These are phyloP conservation scores for Raffaelea arxii DNA, from an alignment of 2,329 filamentous ascomycete species.

Conservation along the genomic window DNA sequence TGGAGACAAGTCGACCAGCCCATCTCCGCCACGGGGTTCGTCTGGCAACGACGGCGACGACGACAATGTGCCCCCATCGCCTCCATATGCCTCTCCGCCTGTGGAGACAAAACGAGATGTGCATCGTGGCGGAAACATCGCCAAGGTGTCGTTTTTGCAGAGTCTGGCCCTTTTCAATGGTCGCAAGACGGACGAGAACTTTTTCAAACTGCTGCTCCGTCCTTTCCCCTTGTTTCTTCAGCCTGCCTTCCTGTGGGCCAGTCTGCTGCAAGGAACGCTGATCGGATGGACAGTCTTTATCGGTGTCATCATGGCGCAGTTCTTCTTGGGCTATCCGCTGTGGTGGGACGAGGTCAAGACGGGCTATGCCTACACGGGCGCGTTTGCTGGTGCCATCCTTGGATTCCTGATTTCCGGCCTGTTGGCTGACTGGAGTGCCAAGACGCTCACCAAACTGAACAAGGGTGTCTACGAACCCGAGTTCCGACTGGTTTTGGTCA, in stretches of 20 bases:
- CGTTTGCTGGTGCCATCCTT: conserved; percentile 72
- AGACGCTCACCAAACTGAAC: conserved; percentile 62
- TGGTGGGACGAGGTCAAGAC: conserved; percentile 74
- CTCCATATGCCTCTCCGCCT: background rate
- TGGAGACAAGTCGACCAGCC: background rate
- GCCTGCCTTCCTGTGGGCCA: conserved; percentile 73
- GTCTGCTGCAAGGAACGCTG: conserved; percentile 74
- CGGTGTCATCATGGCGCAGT: conserved; percentile 69
- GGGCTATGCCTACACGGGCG: conserved; percentile 79
- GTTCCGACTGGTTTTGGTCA: conserved; percentile 73
- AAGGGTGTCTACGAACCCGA: conserved; percentile 82
- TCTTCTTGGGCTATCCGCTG: conserved; percentile 71
- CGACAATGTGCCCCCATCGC: background rate
- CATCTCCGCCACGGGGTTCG: conserved; percentile 1
- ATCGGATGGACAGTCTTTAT: conserved; percentile 97
- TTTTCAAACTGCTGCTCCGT: conserved; percentile 54
- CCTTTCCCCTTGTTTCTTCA: conserved; percentile 78
- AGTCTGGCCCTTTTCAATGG: conserved; percentile 67
- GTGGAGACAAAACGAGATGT: too few relatives aligned
- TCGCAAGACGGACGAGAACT: conserved; percentile 68
- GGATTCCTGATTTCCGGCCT: conserved; percentile 70
- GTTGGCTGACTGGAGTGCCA: conserved; percentile 64
- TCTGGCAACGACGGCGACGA: conserved; percentile 9
- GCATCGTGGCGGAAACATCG: conserved; percentile 22
- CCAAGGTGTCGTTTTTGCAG: conserved; percentile 48